A percentile compares a stretch with the other conserved stretches of the same genome.
Conservation (phyloP, 495 filamentous ascomycete species). For the Penicillium pancosmium region DNA sequence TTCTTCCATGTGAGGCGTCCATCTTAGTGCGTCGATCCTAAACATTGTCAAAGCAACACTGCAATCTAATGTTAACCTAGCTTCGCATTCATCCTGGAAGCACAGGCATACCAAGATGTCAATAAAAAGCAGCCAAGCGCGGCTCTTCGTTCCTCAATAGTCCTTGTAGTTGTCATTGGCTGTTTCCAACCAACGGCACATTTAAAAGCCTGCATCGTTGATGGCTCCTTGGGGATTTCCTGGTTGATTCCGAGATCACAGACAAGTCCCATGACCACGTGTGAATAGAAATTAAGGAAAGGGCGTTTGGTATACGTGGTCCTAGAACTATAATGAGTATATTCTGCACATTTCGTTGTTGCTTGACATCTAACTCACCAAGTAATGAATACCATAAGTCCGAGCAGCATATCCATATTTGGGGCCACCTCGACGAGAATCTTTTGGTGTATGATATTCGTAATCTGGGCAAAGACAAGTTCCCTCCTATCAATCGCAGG, state of each 20-base stretch:
- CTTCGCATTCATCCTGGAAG: constrained; percentile 9
- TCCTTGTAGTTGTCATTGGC: constrained; percentile 30
- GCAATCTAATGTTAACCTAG: not conserved
- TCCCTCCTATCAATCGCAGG: constrained; percentile 37
- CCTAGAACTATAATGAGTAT: constrained; percentile 9
- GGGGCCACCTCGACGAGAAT: constrained; percentile 51
- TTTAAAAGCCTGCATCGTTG: constrained; percentile 31
- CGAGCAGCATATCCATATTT: constrained; percentile 59
- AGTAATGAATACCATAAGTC: constrained; percentile 48
- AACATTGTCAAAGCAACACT: constrained; percentile 49
- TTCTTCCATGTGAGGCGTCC: constrained; percentile 57
- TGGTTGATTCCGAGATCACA: constrained; percentile 60
- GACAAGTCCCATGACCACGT: constrained; percentile 54
- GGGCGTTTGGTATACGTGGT: constrained; percentile 21
- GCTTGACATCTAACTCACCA: constrained; percentile 35
- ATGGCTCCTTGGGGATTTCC: constrained; percentile 29
- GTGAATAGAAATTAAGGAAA: constrained; percentile 44
- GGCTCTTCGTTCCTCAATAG: constrained; percentile 55
- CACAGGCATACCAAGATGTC: constrained; percentile 48
- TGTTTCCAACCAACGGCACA: constrained; percentile 23
- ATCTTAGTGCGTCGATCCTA: constrained; percentile 50
- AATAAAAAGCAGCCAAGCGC: constrained; percentile 56
- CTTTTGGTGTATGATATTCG: constrained; percentile 47
- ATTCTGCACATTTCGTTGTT: not conserved
- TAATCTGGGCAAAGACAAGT: constrained; percentile 38